Conservation (phyloP, 371 early-diverging fungal species). For the Rhizopus sp. region DNA sequence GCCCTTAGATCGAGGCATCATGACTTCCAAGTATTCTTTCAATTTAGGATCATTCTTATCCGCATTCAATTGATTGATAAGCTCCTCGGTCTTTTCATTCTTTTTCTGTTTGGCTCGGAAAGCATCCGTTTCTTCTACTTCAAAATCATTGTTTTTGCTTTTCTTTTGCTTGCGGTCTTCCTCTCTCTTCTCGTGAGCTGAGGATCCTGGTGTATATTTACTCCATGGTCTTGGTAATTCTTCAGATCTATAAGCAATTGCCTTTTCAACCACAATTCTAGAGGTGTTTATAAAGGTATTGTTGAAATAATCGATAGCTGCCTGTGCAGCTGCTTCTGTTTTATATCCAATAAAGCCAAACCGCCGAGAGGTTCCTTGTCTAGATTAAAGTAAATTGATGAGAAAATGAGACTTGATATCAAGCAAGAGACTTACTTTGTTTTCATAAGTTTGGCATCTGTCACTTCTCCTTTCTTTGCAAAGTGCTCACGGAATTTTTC, state of each 20-base stretch:
- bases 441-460: constrained; percentile 89
- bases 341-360: constrained; percentile 94
- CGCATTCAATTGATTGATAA: constrained; percentile 60
- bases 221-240: constrained; percentile 91
- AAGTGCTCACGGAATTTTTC: constrained; percentile 90
- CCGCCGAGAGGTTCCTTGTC: constrained; percentile 75
- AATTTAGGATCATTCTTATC: constrained; percentile 76
- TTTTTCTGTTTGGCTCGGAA: constrained; percentile 34
- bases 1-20: constrained; percentile 73
- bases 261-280: constrained; percentile 82
- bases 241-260: constrained; percentile 79
- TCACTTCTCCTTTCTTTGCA: constrained; percentile 80
- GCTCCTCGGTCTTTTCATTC: constrained; percentile 45
- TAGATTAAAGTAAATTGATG: neutral
- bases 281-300: constrained; percentile 91
- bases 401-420: neutral
- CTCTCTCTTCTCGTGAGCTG: constrained; percentile 58
- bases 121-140: constrained; percentile 48
- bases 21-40: constrained; percentile 88
- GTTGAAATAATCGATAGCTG: constrained; percentile 85
- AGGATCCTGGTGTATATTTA: constrained; percentile 76
- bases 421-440: constrained; percentile 58
- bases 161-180: constrained; percentile 31
- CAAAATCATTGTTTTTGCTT: constrained; percentile 31
- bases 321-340: constrained; percentile 82